Percentiles rank a stretch among this genome's conserved stretches.
These are phyloP conservation scores for Candida golubevii DNA, from an alignment of 805 yeast species.

Conservation along the genomic window DNA sequence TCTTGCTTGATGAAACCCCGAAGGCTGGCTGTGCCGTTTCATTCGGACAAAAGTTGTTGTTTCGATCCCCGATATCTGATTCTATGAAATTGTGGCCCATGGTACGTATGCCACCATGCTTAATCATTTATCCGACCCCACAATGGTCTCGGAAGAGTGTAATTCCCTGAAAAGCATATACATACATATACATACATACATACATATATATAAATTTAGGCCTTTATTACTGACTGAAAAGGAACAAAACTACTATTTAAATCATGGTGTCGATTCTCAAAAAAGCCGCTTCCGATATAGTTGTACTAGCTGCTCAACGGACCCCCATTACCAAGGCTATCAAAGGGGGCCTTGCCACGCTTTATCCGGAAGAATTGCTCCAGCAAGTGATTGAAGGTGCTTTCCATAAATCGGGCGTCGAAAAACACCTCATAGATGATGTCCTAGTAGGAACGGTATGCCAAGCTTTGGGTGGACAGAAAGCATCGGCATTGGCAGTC, in stretches of 20 bases:
- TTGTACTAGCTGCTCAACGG: slow-evolving; percentile 32
- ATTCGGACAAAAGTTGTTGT: too few species aligned
- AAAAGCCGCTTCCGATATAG: slow-evolving; percentile 29
- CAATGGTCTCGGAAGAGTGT: too few species aligned
- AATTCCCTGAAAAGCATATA: too few species aligned
- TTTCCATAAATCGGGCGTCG: slow-evolving; percentile 21
- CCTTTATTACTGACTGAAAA: too few species aligned
- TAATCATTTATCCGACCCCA: too few species aligned
- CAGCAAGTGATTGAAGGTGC: slow-evolving; percentile 27
- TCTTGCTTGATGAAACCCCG: too few species aligned
- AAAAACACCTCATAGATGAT: slow-evolving; percentile 27
- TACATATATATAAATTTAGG: too few species aligned
- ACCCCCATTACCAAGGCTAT: slow-evolving; percentile 34
- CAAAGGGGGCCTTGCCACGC: slow-evolving; percentile 33
- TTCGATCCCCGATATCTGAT: too few species aligned
- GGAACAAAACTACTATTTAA: too few species aligned
- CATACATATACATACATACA: not conserved
- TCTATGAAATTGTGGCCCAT: too few species aligned
- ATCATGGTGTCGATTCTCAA: slow-evolving; percentile 8
- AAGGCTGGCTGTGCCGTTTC: too few species aligned
- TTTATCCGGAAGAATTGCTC: slow-evolving; percentile 34
- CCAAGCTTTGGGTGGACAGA: slow-evolving; percentile 36
- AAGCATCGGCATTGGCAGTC: slow-evolving; percentile 33
- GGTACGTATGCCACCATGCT: too few species aligned
- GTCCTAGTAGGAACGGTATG: slow-evolving; percentile 35